Conservation (phyloP, 2,329 filamentous ascomycete species). For the Mycogone perniciosa region DNA sequence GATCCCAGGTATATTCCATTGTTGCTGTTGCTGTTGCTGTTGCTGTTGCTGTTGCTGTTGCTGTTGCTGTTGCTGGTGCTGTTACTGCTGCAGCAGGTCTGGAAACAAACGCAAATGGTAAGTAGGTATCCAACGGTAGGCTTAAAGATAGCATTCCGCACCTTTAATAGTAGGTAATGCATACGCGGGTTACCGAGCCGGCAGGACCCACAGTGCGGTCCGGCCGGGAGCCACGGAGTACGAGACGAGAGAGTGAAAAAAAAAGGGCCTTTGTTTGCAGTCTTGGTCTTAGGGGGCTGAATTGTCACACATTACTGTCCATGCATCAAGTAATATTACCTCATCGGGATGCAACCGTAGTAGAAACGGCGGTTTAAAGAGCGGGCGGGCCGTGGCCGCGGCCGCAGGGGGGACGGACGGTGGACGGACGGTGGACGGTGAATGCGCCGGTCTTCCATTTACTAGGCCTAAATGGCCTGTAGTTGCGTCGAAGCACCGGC, state of each 20-base stretch:
- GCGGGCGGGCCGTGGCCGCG: too few species aligned
- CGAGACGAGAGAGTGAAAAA: background rate
- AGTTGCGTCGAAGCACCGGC: too few species aligned
- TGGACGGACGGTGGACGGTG: too few species aligned
- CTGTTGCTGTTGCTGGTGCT: background rate
- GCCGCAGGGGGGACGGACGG: too few species aligned
- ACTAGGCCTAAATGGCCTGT: too few species aligned
- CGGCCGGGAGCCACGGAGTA: slow-evolving; percentile 8
- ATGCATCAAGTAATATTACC: background rate
- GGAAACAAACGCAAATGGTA: too few species aligned
- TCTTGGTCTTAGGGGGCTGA: background rate
- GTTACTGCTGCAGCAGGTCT: too few species aligned
- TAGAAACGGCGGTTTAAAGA: too few species aligned
- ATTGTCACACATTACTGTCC: background rate
- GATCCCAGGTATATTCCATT: background rate
- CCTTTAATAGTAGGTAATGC: background rate
- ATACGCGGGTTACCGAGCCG: slow-evolving; percentile 4
- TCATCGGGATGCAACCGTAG: too few species aligned
- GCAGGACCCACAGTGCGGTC: slow-evolving; percentile 7
- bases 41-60: background rate
- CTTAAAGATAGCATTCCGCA: background rate
- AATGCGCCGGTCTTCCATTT: too few species aligned
- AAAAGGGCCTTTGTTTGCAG: background rate
- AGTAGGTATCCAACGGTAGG: too few species aligned
- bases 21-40: background rate